phyloP scores from a whole-genome alignment of 495 filamentous ascomycete species.

The Penicillium canariense region DNA sequence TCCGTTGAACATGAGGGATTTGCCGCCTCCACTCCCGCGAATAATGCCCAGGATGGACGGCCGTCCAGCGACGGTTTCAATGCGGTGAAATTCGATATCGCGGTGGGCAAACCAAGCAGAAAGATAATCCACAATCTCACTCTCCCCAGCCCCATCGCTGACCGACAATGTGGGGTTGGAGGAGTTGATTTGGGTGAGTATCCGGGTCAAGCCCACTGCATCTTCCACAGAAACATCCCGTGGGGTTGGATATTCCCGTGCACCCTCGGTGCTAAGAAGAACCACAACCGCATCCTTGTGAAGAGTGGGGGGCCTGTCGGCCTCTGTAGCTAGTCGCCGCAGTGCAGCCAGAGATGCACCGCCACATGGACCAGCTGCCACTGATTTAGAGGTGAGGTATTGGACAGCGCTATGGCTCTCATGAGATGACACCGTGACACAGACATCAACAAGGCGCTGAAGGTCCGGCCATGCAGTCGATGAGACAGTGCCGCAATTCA shows the following conservation, averaged over 20 bases:
- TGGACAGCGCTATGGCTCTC: conserved; percentile 54
- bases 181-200: conserved; percentile 43
- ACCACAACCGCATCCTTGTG: conserved; percentile 52
- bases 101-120: conserved; percentile 45
- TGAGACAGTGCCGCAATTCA: conserved; percentile 68
- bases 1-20: conserved; percentile 50
- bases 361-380: conserved; percentile 64
- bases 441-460: conserved; percentile 53
- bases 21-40: conserved; percentile 40
- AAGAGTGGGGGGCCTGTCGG: conserved; percentile 31
- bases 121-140: conserved; percentile 39
- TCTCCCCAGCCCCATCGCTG: conserved; percentile 39
- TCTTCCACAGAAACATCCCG: conserved; percentile 34
- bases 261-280: conserved; percentile 49
- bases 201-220: conserved; percentile 35
- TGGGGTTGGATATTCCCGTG: conserved; percentile 35
- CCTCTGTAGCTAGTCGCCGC: conserved; percentile 32
- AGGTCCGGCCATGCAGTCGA: conserved; percentile 59
- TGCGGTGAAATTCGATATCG: conserved; percentile 43
- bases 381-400: conserved; percentile 42
- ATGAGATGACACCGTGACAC: conserved; percentile 53
- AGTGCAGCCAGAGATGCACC: conserved; percentile 60
- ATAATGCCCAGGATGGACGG: conserved; percentile 49
- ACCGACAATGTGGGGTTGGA: conserved; percentile 42
- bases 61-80: conserved; percentile 39